Conservation (phyloP, 2,329 filamentous ascomycete genomes). For the Colletotrichum sp. region DNA sequence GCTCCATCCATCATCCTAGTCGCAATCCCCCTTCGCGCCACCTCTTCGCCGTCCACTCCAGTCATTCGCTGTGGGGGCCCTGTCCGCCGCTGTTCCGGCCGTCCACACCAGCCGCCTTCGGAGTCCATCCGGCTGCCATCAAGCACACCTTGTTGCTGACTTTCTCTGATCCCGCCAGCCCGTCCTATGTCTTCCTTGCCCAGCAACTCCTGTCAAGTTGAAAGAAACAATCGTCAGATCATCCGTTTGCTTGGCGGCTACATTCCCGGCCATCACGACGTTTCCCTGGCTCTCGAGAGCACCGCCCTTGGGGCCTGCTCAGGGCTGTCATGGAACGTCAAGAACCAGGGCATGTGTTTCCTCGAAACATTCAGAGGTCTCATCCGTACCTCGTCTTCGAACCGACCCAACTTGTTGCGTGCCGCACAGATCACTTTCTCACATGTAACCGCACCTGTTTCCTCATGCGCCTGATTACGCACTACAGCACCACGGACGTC, state of each 20-base stretch:
- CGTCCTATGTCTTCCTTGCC: constrained; percentile 1
- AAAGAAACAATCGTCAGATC: constrained; percentile 2
- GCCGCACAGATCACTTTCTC: constrained; percentile 11
- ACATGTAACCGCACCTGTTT: constrained; percentile 7
- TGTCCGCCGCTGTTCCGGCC: neutral
- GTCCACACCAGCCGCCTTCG: neutral
- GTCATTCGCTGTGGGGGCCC: neutral
- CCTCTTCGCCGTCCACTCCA: neutral
- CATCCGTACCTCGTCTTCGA: neutral
- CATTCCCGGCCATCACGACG: neutral
- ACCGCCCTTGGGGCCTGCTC: neutral
- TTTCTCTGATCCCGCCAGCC: neutral
- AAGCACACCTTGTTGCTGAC: neutral
- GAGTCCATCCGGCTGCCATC: neutral
- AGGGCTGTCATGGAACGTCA: neutral
- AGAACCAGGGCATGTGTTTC: neutral
- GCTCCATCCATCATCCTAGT: neutral
- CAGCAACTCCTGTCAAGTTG: constrained; percentile 2
- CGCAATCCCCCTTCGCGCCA: neutral
- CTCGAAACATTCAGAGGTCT: constrained; percentile 2
- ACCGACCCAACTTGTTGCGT: neutral
- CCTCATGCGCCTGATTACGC: neutral
- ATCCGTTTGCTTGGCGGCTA: neutral
- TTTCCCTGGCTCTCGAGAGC: neutral
- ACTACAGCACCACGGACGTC: neutral